Conservation (phyloP, 306 rosid species). For the Cucumis hystrix region DNA sequence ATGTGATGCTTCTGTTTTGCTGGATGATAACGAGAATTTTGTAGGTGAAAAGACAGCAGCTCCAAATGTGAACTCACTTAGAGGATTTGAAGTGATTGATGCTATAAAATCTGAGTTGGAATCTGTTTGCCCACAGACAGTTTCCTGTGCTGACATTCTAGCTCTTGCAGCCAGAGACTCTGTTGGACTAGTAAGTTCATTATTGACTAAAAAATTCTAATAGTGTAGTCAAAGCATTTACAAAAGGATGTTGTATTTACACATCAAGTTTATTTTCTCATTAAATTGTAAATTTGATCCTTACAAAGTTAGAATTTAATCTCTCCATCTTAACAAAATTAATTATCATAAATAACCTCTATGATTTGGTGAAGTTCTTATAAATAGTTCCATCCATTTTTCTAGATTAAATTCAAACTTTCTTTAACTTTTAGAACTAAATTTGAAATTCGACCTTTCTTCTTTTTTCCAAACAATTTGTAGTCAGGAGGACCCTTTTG, state of each 20-base stretch:
- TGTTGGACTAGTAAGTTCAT: constrained; percentile 42
- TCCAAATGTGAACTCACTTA: constrained; percentile 61
- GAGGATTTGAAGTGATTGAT: constrained; percentile 81
- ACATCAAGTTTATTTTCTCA: too few relatives aligned
- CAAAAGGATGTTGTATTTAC: not conserved
- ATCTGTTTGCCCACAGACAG: constrained; percentile 51
- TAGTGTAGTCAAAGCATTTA: not conserved
- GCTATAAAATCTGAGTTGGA: constrained; percentile 60
- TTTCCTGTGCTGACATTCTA: constrained; percentile 81
- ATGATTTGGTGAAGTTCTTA: too few relatives aligned
- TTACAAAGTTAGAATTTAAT: too few relatives aligned
- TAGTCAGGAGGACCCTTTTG: constrained; percentile 86
- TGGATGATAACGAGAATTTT: constrained; percentile 47
- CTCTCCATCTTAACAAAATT: too few relatives aligned
- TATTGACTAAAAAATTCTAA: not conserved
- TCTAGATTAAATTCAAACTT: too few relatives aligned
- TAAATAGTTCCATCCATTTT: too few relatives aligned
- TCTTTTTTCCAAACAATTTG: not conserved
- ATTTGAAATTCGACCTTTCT: too few relatives aligned
- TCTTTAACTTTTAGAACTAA: too few relatives aligned
- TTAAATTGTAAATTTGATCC: too few relatives aligned
- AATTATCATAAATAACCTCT: too few relatives aligned
- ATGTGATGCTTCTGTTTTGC: constrained; percentile 70
- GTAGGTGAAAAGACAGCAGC: constrained; percentile 81
- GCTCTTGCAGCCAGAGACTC: constrained; percentile 80